phyloP scores from a whole-genome alignment of 768 basidiomycete genomes.

The Mycena galopus region DNA sequence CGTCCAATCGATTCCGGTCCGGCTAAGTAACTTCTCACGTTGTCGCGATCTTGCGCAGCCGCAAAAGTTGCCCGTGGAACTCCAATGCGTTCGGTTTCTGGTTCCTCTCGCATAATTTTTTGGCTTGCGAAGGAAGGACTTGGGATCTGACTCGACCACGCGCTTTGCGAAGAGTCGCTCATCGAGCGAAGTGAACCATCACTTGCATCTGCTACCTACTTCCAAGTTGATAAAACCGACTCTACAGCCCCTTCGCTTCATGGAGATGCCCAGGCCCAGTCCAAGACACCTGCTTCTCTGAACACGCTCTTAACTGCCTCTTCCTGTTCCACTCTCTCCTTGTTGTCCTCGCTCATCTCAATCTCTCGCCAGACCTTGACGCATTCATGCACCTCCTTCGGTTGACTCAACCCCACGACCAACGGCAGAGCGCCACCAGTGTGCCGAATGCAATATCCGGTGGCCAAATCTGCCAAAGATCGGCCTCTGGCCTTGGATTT shows the following conservation, averaged over 20 bases:
- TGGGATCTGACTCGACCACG: no score
- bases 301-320: conserved; percentile 59
- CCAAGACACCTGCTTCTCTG: conserved; percentile 62
- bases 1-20: neutral
- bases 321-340: conserved; percentile 59
- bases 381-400: conserved; percentile 80
- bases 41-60: no score
- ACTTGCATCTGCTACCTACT: no score
- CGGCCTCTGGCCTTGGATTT: conserved; percentile 53
- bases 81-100: no score
- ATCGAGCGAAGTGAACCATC: no score
- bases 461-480: conserved; percentile 74
- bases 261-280: conserved; percentile 84
- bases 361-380: conserved; percentile 77
- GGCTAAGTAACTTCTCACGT: no score
- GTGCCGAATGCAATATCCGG: conserved; percentile 75
- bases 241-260: neutral
- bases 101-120: no score
- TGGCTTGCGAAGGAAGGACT: no score
- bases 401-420: conserved; percentile 80
- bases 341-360: conserved; percentile 49
- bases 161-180: no score
- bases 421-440: conserved; percentile 67
- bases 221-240: conserved; percentile 7
- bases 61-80: no score